Evolutionary conservation across 176 grass and related monocot species (phyloP), one percentile per base, ranked within the genome.

Genomic region (Zea luxurians): DNA sequence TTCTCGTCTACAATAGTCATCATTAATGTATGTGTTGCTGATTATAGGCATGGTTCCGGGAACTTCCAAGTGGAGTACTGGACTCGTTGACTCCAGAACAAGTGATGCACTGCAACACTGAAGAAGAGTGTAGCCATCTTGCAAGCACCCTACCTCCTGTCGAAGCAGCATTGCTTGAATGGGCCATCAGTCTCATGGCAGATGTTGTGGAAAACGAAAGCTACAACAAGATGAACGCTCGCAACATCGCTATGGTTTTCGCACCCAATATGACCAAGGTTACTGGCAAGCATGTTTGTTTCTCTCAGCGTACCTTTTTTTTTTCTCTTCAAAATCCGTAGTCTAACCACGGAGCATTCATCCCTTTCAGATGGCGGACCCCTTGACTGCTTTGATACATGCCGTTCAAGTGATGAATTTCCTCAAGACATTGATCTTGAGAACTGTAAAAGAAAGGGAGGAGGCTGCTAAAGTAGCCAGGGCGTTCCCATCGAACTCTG

Each of bases 381-480:
- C 95, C 34, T 90, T 97, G 59, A 94, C 91, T 66, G 95, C 91
- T 74, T 87, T 97, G 82, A 88, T 97, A 71, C 91, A 97, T 83
- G 95, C 89, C 48, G 91, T 98, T 60, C 91, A 98, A 88, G 91
- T 98, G 70, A 94, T 98, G 95, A 94, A 94, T 85, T 98, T 98
- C 37, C 83, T 98, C 6, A 98, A 86, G 80, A 94, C 89, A 67
- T 60, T 94, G 66, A 89, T 98, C 42, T 64, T 98, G 53, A 98
- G 89, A 74, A 90, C 74, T 69, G 75, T 90, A 78, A 74, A 87
- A 43, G 91, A 90, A 82, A 88, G 95, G 77, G 87, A 90, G 64
- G 91, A 94, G 61, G 53, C 80, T 68, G 71, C 73, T 72, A 37
- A 37, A 36, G 61, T 71, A 72, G 41, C 41, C 13, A 80, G 81